These are phyloP conservation scores for Rehmannia glutinosa DNA, from an alignment of 257 asterid species.

Conservation along the genomic window DNA sequence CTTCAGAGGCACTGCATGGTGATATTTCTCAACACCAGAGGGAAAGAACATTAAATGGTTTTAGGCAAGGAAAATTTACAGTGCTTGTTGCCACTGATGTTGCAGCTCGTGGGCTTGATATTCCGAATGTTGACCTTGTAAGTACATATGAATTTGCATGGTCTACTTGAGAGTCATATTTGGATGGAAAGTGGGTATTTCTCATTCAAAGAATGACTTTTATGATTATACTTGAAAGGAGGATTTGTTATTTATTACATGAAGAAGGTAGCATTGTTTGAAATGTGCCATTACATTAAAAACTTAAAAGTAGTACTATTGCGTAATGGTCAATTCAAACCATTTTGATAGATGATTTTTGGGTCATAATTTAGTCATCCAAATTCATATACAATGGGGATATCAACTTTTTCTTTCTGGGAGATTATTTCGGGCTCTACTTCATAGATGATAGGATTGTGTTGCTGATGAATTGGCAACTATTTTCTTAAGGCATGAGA, in stretches of 20 bases:
- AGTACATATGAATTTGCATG: conserved; percentile 22
- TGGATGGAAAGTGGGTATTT: too few species aligned
- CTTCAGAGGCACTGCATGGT: conserved; percentile 86
- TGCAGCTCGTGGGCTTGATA: conserved; percentile 87
- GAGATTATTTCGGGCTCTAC: too few species aligned
- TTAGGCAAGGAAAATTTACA: conserved; percentile 79
- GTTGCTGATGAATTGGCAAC: too few species aligned
- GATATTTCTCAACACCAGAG: conserved; percentile 94
- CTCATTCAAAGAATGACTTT: too few species aligned
- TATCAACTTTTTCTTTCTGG: too few species aligned
- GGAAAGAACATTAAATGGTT: conserved; percentile 76
- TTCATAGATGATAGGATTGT: too few species aligned
- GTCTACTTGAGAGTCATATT: too few species aligned
- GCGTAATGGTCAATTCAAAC: neutral
- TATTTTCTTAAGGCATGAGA: too few species aligned
- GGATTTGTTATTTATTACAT: too few species aligned
- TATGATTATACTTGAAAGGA: too few species aligned
- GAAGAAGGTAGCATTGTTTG: too few species aligned
- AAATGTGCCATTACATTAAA: neutral
- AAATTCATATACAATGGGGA: neutral
- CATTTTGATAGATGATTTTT: neutral
- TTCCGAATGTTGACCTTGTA: conserved; percentile 85
- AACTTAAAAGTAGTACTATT: neutral
- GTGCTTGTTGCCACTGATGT: conserved; percentile 92
- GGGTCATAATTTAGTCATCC: neutral